phyloP scores from a whole-genome alignment of 257 asterid genomes.

The Solanum neorickii region DNA sequence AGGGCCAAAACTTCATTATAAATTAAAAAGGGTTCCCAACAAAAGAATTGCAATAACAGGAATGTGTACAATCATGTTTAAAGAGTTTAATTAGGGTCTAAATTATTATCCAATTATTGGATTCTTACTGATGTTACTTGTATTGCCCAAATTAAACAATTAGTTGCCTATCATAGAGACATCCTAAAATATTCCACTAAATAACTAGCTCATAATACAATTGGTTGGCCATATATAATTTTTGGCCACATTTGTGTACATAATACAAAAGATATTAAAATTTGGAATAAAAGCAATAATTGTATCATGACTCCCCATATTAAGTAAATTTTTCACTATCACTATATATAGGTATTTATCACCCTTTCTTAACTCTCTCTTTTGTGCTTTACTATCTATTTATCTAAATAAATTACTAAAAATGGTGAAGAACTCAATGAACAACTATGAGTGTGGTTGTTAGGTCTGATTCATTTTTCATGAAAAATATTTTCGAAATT shows the following conservation, averaged over 20 bases:
- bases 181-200: background rate
- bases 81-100: background rate
- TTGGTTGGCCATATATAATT: background rate
- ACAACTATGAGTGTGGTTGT: background rate
- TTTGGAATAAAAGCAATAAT: background rate
- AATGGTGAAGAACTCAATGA: background rate
- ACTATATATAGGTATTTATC: background rate
- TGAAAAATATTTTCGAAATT: background rate
- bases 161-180: background rate
- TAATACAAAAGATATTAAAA: background rate
- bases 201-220: background rate
- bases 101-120: background rate
- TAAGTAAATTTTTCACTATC: background rate
- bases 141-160: background rate
- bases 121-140: background rate
- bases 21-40: background rate
- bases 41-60: background rate
- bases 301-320: background rate
- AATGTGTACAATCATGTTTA: background rate
- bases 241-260: background rate
- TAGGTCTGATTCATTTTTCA: background rate
- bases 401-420: background rate
- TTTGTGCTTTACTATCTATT: background rate
- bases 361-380: background rate
- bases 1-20: background rate